Base-by-base conservation (phyloP, 2,329 filamentous ascomycete species). In the Tetracladium maxilliforme region DNA sequence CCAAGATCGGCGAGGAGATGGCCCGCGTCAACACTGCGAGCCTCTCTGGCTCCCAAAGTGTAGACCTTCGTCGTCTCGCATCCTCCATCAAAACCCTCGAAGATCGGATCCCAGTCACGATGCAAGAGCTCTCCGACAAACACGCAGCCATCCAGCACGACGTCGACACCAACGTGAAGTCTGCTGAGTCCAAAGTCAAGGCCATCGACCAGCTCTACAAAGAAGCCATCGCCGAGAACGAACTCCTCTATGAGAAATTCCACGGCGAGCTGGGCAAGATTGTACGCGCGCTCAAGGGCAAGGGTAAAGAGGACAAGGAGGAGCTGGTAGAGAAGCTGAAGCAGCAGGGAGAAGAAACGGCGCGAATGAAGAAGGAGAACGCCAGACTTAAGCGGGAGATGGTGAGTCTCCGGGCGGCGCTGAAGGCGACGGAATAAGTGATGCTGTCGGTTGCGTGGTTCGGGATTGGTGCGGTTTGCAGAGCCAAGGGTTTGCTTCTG, bases 231-330 rank as follows among this genome's bases (percentile, higher is more conserved):
- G 80, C 82, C 0, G 87, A 95, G 56, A 95, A 94, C 40, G 86
- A 94, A 52, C 68, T 87, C 16, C 60, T 95, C 28, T 94, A 94
- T 48, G 79, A 87, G 36, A 76, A 75, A 32, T 93, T 94, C 58
- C 93, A 94, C 41, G 69, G 72, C n/a, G 87, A 94, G 52, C 56
- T 95, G 23, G 77, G 70, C 38, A 83, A 79, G 55, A 80, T 94
- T 31, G 62, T 84, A 21, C 77, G 71, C 46, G 80, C 76, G 20
- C 62, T 90, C 23, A 71, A 70, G 46, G 68, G 68, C 31, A 76
- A 75, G 36, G 69, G 70, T 4, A 76, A 78, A 24, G 77, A 82
- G 21, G 82, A 81, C 8, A 79, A 81, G 39, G 79, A 84, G 39
- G 81, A 87, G 39, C 51, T 93, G 31, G 64, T 84, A 42, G 54